Evolutionary conservation across 2,329 filamentous ascomycete genomes (phyloP).

Genomic region (Zasmidium citrigriseum): DNA sequence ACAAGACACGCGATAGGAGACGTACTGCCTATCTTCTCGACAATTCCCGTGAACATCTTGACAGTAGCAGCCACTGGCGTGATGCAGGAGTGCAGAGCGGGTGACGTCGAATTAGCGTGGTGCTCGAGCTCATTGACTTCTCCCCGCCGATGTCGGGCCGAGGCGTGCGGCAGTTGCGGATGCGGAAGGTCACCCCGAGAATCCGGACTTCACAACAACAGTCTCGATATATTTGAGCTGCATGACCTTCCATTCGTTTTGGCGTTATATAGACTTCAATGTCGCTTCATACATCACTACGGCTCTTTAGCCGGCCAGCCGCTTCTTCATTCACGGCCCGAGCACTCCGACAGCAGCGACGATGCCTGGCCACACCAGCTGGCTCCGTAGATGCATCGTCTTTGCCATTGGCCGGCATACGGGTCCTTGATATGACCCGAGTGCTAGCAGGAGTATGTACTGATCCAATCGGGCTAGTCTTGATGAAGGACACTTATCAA

Average conservation of each 20-base stretch:
- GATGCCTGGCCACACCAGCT: constrained; percentile 46
- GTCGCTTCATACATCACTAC: constrained; percentile 23
- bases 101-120: background rate
- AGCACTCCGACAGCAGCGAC: constrained; percentile 24
- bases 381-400: constrained; percentile 44
- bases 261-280: constrained; percentile 9
- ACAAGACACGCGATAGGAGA: constrained; percentile 21
- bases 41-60: constrained; percentile 92
- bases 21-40: constrained; percentile 90
- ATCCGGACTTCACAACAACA: too few species aligned
- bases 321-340: constrained; percentile 8
- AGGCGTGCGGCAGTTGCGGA: background rate
- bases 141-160: constrained; percentile 1
- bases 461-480: background rate
- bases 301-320: constrained; percentile 17
- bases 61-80: background rate
- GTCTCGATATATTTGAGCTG: too few species aligned
- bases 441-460: constrained; percentile 80
- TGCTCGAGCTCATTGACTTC: constrained; percentile 7
- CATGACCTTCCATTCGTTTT: background rate
- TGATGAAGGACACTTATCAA: constrained; percentile 15
- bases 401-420: constrained; percentile 78
- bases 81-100: background rate
- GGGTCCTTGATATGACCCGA: constrained; percentile 94
- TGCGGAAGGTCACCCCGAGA: background rate